A percentile compares a stretch with the other conserved stretches of the same genome.
These are phyloP conservation scores for Sanghuangporus weigelae DNA, from an alignment of 1,284 basidiomycete genomes.

Conservation along the genomic window DNA sequence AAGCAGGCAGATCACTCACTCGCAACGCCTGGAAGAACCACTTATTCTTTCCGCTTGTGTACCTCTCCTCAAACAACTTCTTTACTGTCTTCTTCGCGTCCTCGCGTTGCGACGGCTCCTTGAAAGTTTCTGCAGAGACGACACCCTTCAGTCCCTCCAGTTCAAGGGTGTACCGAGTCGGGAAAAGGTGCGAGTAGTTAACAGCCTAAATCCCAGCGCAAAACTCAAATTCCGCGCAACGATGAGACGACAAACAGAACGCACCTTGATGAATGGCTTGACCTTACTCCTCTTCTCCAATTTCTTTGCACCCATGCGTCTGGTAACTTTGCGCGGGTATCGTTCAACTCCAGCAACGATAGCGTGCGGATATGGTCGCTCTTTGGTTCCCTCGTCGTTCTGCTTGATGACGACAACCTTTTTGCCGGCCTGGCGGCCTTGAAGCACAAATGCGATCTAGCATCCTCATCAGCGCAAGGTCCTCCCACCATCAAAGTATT, in stretches of 20 bases:
- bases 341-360: conserved; percentile 95
- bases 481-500: background rate
- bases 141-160: conserved; percentile 88
- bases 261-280: conserved; percentile 98
- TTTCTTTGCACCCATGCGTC: conserved; percentile 95
- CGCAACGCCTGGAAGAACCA: conserved; percentile 88
- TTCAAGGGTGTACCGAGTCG: conserved; percentile 94
- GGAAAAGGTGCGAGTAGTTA: conserved; percentile 98
- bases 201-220: conserved; percentile 47
- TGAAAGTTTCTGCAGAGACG: conserved; percentile 84
- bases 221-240: background rate
- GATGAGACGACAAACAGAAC: conserved; percentile 23
- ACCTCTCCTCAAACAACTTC: conserved; percentile 92
- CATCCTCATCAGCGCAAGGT: conserved; percentile 5
- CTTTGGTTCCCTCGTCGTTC: conserved; percentile 83
- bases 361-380: conserved; percentile 91
- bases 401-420: conserved; percentile 91
- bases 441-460: conserved; percentile 92
- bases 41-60: conserved; percentile 87
- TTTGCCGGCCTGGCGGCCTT: conserved; percentile 93
- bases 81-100: conserved; percentile 94
- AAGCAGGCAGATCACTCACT: conserved; percentile 39
- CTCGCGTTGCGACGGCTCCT: conserved; percentile 89
- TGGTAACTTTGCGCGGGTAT: conserved; percentile 94
- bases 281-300: conserved; percentile 87